Evolutionary conservation across 257 asterid genomes (phyloP).

Genomic region (Lycium ferocissimum): DNA sequence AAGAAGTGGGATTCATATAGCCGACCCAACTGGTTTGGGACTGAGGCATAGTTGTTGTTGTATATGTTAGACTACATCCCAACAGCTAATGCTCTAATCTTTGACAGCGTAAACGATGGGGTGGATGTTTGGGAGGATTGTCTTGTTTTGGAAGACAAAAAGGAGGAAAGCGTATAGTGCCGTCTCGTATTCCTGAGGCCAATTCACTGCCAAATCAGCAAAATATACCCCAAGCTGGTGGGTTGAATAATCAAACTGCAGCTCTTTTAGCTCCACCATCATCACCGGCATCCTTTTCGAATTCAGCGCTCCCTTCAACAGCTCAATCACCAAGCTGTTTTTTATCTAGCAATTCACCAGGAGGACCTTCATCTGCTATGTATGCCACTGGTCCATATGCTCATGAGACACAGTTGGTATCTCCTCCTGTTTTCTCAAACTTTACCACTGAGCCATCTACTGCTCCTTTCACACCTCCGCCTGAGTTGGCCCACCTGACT

Average conservation of each 20-base stretch:
- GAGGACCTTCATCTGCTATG: constrained; percentile 72
- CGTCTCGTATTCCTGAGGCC: constrained; percentile 75
- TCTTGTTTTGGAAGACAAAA: constrained; percentile 80
- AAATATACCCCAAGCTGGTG: constrained; percentile 68
- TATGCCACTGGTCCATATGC: constrained; percentile 87
- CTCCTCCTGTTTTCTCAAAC: constrained; percentile 91
- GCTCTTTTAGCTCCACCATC: constrained; percentile 84
- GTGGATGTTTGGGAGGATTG: constrained; percentile 76
- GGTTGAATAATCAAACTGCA: constrained; percentile 66
- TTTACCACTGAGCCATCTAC: constrained; percentile 92
- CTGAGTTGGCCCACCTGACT: constrained; percentile 80
- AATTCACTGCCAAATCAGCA: constrained; percentile 59
- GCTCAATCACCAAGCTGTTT: constrained; percentile 81
- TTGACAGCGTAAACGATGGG: constrained; percentile 86
- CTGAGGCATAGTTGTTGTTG: too few relatives aligned
- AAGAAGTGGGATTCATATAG: too few relatives aligned
- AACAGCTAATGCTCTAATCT: constrained; percentile 35
- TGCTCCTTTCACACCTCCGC: constrained; percentile 90
- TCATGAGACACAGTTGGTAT: constrained; percentile 80
- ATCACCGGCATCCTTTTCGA: constrained; percentile 81
- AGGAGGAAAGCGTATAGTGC: constrained; percentile 83
- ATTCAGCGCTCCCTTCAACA: constrained; percentile 80
- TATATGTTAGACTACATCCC: background rate
- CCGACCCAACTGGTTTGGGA: too few relatives aligned
- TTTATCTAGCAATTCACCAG: constrained; percentile 80